Percentiles rank a stretch among this genome's conserved stretches.
Evolutionary conservation across 208 protist species (phyloP).

Genomic region (Wallacemonas rigidus): DNA sequence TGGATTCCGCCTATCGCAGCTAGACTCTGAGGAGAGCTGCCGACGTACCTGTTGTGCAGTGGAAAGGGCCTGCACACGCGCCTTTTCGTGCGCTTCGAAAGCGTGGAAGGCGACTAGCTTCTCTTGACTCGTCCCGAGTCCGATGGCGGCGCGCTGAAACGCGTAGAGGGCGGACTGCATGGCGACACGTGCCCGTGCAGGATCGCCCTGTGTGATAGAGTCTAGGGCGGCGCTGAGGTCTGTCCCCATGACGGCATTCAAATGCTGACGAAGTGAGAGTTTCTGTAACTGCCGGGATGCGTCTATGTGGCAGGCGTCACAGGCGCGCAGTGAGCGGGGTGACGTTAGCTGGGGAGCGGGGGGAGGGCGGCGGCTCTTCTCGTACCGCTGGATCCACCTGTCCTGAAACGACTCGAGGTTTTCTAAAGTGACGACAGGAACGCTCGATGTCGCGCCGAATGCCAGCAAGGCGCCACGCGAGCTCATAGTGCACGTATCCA

Average conservation of each 20-base stretch:
- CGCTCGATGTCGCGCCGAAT: not conserved
- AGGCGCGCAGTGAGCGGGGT: slow-evolving; percentile 59
- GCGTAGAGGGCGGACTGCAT: slow-evolving; percentile 46
- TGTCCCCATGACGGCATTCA: slow-evolving; percentile 37
- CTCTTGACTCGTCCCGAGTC: slow-evolving; percentile 61
- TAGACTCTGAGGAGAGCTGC: slow-evolving; percentile 23
- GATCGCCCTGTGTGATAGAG: slow-evolving; percentile 18
- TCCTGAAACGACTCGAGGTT: slow-evolving; percentile 65
- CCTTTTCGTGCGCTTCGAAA: slow-evolving; percentile 45
- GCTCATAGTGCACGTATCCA: not conserved
- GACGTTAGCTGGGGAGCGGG: slow-evolving; percentile 58
- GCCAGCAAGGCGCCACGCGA: not conserved
- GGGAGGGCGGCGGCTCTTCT: slow-evolving; percentile 28
- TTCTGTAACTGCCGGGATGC: slow-evolving; percentile 35
- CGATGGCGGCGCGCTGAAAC: slow-evolving; percentile 46
- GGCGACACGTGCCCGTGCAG: not conserved
- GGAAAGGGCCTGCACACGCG: slow-evolving; percentile 32
- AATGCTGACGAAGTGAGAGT: slow-evolving; percentile 55
- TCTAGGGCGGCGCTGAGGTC: slow-evolving; percentile 17
- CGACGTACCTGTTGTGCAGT: slow-evolving; percentile 36
- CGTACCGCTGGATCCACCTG: slow-evolving; percentile 44
- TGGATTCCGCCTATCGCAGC: not conserved
- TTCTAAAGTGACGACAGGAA: slow-evolving; percentile 30
- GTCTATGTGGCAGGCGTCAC: slow-evolving; percentile 29
- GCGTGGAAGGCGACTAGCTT: slow-evolving; percentile 56